Base-by-base conservation (phyloP, 2,329 filamentous ascomycete genomes). In the Sporothrix sp. region DNA sequence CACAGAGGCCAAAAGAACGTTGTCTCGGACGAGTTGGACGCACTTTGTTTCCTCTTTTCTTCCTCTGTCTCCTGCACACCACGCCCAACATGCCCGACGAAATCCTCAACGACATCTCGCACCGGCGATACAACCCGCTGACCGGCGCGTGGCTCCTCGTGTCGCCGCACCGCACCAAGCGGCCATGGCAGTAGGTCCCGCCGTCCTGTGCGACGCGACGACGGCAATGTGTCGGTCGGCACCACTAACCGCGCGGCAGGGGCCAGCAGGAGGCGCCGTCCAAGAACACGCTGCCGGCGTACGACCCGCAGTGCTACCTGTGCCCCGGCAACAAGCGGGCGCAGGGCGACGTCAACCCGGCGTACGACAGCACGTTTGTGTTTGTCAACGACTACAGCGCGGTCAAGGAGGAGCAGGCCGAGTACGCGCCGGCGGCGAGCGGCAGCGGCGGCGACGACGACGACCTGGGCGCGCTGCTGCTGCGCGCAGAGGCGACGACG, bases 341-440 rank as follows among this genome's bases (percentile, higher is more conserved):
- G 3, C 82, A 88, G 60, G 93, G 93, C 50, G 88, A 93, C 61
- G 65, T 68, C 54, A 98, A 98, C 61, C 91, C 93, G 1, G 74
- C 85, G 49, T 98, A 97, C 64, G 76, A 85, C 48, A 80, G 80
- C 61, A 95, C 89, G 0, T 97, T 94, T 64, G 84, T 91, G 35
- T 98, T 98, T 62, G 85, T 97, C 58, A 98, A 98, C 62, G 93
- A 98, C 66, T 98, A 93, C 68, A 94, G 88, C 61, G 93, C 93
- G 2, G 91, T 98, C 46, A 96, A 95, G 69, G 90, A 96, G 68
- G 76, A 86, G 56, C 93, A 98, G 67, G 82, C 84, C 27, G 82
- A 87, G 43, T 98, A 97, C 67, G 63, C 66, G 32, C 66, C 68
- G 2, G 64, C 68, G 4, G n/a, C 3, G 13, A 10, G 25, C 25